Base-by-base conservation (phyloP, 495 filamentous ascomycete species). In the Lasiosphaeria hispida region DNA sequence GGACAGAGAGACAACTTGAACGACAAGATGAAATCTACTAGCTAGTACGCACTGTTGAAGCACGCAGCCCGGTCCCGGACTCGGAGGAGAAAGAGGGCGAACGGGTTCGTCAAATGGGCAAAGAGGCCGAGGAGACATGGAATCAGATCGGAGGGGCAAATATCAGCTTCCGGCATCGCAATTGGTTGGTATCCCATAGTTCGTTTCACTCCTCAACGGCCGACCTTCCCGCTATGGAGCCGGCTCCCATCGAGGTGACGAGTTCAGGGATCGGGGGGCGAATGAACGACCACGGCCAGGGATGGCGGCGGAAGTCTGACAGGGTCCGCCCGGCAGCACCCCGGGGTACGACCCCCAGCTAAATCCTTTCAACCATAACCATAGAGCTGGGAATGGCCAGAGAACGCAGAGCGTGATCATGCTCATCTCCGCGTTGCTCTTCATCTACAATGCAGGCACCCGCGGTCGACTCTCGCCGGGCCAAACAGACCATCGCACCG, bases 361-460 rank as follows among this genome's bases (percentile, higher is more conserved):
- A 33, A 36, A 30, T 37, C 38, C 38, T 47, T 33, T 42, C 59
- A 67, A 66, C 56, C 63, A 61, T 66, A 66, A 64, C 67, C 63
- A 48, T 42, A 63, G 35, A 38, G 58, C 51, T 37, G 63, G 62
- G 55, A 63, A 53, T 19, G 53, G 18, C 23, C 15, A 19, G 38
- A 34, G 45, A 36, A 17, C 36, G 41, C 23, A 43, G 34, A 59
- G 58, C 54, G 33, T 61, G 64, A 69, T 68, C 55, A 61, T 68
- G 68, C 64, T 57, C 60, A 50, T 59, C 37, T 54, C 67, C 68
- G 69, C 23, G 41, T 38, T 10, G 60, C 53, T 48, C 55, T 39
- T 36, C 44, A 38, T 35, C 45, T 57, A 34, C 49, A 13, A 63
- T 59, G 69, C 69, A 68, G 58, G 66, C 61, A 59, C 49, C 69